Conservation (phyloP, 2,329 filamentous ascomycete genomes). For the Botryotinia calthae region DNA sequence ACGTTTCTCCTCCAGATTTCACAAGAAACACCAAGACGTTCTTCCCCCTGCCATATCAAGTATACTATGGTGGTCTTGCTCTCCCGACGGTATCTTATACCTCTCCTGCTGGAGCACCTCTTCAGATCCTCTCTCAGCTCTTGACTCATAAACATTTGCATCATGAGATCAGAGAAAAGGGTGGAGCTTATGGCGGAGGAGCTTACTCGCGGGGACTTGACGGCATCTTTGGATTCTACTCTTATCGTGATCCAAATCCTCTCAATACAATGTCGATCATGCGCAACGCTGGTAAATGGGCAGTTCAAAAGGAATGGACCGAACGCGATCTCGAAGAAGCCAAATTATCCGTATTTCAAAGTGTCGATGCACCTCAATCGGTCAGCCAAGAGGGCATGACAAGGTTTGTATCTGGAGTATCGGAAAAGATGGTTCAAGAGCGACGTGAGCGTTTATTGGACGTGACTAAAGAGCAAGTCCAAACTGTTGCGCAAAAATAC, state of each 20-base stretch:
- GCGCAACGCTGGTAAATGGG: slow-evolving; percentile 78
- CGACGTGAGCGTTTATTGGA: slow-evolving; percentile 83
- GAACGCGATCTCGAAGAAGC: slow-evolving; percentile 89
- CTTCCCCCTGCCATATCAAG: slow-evolving; percentile 93
- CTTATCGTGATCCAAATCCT: slow-evolving; percentile 94
- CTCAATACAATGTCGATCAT: slow-evolving; percentile 84
- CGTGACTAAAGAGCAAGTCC: slow-evolving; percentile 77
- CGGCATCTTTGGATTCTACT: slow-evolving; percentile 91
- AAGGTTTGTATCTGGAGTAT: slow-evolving; percentile 80
- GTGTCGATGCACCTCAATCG: slow-evolving; percentile 81
- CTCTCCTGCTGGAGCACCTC: slow-evolving; percentile 68
- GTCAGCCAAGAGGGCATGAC: slow-evolving; percentile 87
- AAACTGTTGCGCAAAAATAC: slow-evolving; percentile 76
- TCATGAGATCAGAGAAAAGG: slow-evolving; percentile 96
- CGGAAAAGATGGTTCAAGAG: slow-evolving; percentile 83
- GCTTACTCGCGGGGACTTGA: slow-evolving; percentile 78
- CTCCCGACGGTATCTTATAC: slow-evolving; percentile 83
- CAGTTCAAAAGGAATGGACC: slow-evolving; percentile 75
- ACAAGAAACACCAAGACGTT: slow-evolving; percentile 68
- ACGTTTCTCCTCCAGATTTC: slow-evolving; percentile 38
- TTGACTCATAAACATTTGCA: slow-evolving; percentile 96
- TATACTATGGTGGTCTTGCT: slow-evolving; percentile 86
- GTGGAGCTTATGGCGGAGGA: slow-evolving; percentile 91
- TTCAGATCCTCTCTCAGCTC: slow-evolving; percentile 86
- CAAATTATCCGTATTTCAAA: slow-evolving; percentile 92